Conservation (phyloP, 2,329 filamentous ascomycete species). For the Fusarium falciforme region DNA sequence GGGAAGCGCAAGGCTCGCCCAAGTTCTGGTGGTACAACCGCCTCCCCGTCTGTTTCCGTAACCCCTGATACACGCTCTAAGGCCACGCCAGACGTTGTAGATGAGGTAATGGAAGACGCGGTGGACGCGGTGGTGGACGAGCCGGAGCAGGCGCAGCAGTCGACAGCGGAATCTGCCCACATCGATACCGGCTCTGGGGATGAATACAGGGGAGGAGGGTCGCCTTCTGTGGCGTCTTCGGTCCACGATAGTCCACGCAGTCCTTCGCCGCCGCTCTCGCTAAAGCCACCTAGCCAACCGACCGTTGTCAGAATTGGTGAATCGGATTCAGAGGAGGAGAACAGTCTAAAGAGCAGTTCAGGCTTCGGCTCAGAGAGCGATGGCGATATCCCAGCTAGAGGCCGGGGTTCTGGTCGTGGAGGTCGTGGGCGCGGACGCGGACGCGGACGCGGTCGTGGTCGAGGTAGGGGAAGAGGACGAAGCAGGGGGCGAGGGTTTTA, state of each 20-base stretch:
- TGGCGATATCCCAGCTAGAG: slow-evolving; percentile 41
- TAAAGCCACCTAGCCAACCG: slow-evolving; percentile 14
- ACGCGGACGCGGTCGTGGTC: slow-evolving; percentile 31
- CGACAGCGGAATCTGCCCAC: background rate
- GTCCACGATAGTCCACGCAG: slow-evolving; percentile 21
- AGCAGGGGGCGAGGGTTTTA: slow-evolving; percentile 27
- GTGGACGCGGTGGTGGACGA: background rate
- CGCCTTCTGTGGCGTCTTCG: slow-evolving; percentile 15
- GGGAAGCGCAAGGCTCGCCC: slow-evolving; percentile 47
- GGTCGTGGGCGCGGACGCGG: slow-evolving; percentile 18
- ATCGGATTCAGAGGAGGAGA: slow-evolving; percentile 37
- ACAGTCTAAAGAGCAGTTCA: slow-evolving; percentile 10
- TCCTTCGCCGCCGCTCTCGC: slow-evolving; percentile 20
- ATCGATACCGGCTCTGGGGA: background rate
- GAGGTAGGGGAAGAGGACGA: slow-evolving; percentile 36
- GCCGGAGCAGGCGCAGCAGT: background rate
- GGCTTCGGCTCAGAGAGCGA: slow-evolving; percentile 30
- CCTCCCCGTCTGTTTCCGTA: slow-evolving; percentile 9
- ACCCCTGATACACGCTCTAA: background rate
- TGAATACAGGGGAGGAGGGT: background rate
- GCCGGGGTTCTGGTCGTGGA: slow-evolving; percentile 33
- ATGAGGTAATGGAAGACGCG: background rate
- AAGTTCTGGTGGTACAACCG: slow-evolving; percentile 4
- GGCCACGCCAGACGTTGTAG: background rate
- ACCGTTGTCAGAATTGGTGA: slow-evolving; percentile 43